A percentile compares a stretch with the other conserved stretches of the same genome.
phyloP scores from a whole-genome alignment of 1,284 basidiomycete genomes.

The Leccinum pallidistipes region DNA sequence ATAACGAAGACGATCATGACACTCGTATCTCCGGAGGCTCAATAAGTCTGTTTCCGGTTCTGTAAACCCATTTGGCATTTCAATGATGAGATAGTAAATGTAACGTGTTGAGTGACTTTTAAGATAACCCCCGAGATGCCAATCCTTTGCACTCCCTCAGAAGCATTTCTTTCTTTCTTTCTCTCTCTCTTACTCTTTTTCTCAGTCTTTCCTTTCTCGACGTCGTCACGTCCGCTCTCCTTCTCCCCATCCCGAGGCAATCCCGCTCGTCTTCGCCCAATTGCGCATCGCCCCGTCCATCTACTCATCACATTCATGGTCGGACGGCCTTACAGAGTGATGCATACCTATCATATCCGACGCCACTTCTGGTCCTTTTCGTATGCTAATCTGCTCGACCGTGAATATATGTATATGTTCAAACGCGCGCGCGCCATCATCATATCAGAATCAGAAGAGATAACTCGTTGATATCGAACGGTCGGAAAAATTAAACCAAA shows the following conservation, averaged over 20 bases:
- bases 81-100: background rate
- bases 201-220: background rate
- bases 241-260: too few species aligned
- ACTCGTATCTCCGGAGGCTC: too few species aligned
- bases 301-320: conserved; percentile 9
- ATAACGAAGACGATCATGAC: too few species aligned
- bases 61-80: too few species aligned
- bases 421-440: too few species aligned
- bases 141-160: too few species aligned
- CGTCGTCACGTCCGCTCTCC: background rate
- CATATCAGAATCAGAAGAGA: background rate
- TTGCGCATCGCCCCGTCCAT: background rate
- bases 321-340: conserved; percentile 36
- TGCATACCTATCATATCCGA: conserved; percentile 55
- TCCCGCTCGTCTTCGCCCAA: background rate
- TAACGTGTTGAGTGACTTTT: background rate
- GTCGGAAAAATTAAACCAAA: background rate
- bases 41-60: too few species aligned
- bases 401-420: conserved; percentile 33
- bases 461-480: background rate
- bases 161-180: too few species aligned
- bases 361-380: conserved; percentile 43
- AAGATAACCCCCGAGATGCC: too few species aligned
- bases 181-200: too few species aligned
- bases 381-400: conserved; percentile 45